These are phyloP conservation scores for Endogone sp. DNA, from an alignment of 192 early-diverging fungal genomes.

Conservation along the genomic window DNA sequence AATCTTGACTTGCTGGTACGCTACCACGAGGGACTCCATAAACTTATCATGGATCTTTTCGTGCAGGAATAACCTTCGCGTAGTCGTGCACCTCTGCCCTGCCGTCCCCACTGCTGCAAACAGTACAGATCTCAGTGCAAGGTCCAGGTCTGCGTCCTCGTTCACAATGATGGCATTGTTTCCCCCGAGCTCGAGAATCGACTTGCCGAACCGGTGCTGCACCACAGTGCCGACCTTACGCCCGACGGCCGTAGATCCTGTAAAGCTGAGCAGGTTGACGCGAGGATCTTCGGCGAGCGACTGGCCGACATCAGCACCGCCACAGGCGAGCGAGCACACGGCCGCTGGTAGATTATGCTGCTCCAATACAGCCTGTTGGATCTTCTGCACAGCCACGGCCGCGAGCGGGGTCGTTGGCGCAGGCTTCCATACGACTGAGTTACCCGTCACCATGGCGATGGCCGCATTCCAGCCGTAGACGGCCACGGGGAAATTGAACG, in stretches of 20 bases:
- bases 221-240: slow-evolving; percentile 75
- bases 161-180: slow-evolving; percentile 96
- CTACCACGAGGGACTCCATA: slow-evolving; percentile 69
- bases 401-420: slow-evolving; percentile 73
- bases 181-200: slow-evolving; percentile 87
- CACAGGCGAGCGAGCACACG: slow-evolving; percentile 78
- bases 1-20: slow-evolving; percentile 83
- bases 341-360: slow-evolving; percentile 77
- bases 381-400: slow-evolving; percentile 85
- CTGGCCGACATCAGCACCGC: slow-evolving; percentile 82
- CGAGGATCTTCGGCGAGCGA: slow-evolving; percentile 65
- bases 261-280: slow-evolving; percentile 84
- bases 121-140: slow-evolving; percentile 79
- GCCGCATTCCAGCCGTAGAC: slow-evolving; percentile 96
- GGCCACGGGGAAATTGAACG: slow-evolving; percentile 93
- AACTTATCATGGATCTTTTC: slow-evolving; percentile 84
- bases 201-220: slow-evolving; percentile 84
- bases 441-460: slow-evolving; percentile 84
- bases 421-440: slow-evolving; percentile 90
- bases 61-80: slow-evolving; percentile 86
- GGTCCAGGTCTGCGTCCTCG: slow-evolving; percentile 85
- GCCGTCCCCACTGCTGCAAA: slow-evolving; percentile 97
- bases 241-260: slow-evolving; percentile 79
- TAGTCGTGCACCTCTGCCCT: slow-evolving; percentile 94
- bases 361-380: slow-evolving; percentile 78